A percentile compares a stretch with the other conserved stretches of the same genome.
phyloP scores from a whole-genome alignment of 1,284 basidiomycete species.

The Fereydounia khargensis region DNA sequence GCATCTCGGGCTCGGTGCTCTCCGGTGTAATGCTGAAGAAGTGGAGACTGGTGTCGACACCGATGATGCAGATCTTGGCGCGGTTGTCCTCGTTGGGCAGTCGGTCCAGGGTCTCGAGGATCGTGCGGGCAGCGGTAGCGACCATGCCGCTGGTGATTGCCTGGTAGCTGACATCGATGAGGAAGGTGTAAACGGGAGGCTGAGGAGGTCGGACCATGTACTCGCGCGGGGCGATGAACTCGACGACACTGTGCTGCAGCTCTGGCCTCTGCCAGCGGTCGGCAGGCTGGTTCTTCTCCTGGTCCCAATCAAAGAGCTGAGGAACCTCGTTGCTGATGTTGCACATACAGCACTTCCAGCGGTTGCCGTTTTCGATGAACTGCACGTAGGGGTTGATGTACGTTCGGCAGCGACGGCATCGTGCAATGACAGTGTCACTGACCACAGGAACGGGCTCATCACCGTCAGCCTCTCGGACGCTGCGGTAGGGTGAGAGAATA shows the following conservation, averaged over 20 bases:
- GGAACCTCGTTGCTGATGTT: conserved; percentile 98
- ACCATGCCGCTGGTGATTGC: conserved; percentile 84
- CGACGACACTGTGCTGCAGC: conserved; percentile 87
- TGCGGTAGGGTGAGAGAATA: conserved; percentile 87
- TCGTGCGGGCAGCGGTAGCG: conserved; percentile 90
- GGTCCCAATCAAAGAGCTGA: conserved; percentile 98
- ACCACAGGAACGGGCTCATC: conserved; percentile 82
- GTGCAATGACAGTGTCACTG: conserved; percentile 91
- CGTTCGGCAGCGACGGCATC: conserved; percentile 91
- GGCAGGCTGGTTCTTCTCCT: conserved; percentile 84
- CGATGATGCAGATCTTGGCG: conserved; percentile 89
- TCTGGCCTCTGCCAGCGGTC: conserved; percentile 93
- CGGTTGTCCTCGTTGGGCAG: conserved; percentile 91
- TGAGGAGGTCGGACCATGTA: conserved; percentile 98
- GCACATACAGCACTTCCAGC: conserved; percentile 99
- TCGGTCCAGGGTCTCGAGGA: conserved; percentile 89
- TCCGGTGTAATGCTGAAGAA: conserved; percentile 89
- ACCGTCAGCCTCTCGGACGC: conserved; percentile 62
- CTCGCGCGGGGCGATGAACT: conserved; percentile 96
- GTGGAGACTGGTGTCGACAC: conserved; percentile 87
- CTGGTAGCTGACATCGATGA: conserved; percentile 91
- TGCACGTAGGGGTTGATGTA: conserved; percentile 99
- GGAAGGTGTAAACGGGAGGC: conserved; percentile 92
- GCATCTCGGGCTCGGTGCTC: conserved; percentile 81
- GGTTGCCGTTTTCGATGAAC: conserved; percentile 95